Evolutionary conservation across 371 early-diverging fungal genomes (phyloP).

Genomic region (Mucor sp.): DNA sequence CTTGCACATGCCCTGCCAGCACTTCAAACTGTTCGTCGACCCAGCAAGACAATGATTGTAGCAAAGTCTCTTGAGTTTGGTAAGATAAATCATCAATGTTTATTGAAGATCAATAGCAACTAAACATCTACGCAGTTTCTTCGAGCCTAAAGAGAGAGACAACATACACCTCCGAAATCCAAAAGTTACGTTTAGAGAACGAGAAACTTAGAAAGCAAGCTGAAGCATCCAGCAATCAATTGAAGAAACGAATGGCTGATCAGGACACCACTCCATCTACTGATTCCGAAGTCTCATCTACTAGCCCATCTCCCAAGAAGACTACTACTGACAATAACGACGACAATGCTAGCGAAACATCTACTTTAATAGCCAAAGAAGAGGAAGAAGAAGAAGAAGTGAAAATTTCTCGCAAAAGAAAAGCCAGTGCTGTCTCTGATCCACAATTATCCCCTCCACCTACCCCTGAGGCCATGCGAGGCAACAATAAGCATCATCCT

Average conservation of each 20-base stretch:
- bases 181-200: constrained; percentile 28
- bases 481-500: neutral
- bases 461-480: constrained; percentile 21
- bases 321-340: neutral
- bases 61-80: constrained; percentile 70
- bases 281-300: neutral
- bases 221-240: constrained; percentile 1
- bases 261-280: neutral
- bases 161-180: constrained; percentile 23
- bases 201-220: constrained; percentile 28
- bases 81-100: neutral
- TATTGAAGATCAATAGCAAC: neutral
- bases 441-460: constrained; percentile 26
- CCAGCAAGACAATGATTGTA: constrained; percentile 79
- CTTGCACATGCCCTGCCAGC: constrained; percentile 77
- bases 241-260: neutral
- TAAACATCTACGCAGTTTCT: constrained; percentile 12
- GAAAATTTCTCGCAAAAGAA: constrained; percentile 8
- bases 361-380: neutral
- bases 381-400: neutral
- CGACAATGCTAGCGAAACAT: neutral
- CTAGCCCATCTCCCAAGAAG: neutral
- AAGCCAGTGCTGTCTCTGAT: constrained; percentile 11
- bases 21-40: constrained; percentile 68
- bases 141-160: constrained; percentile 25